Conservation (phyloP, 257 asterid species). For the Plantago major region DNA sequence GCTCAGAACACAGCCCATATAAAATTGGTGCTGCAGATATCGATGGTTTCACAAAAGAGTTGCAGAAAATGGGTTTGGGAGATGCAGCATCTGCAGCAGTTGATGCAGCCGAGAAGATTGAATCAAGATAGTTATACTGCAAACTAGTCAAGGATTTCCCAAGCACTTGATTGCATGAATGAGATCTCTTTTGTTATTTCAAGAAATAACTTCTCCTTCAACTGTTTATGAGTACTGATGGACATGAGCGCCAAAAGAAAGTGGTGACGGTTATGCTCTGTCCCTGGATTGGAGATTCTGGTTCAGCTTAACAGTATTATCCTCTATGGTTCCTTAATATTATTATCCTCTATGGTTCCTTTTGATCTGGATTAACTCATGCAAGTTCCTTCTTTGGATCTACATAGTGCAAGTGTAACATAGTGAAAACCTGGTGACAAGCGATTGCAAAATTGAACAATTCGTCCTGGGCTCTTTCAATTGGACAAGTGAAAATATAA, state of each 20-base stretch:
- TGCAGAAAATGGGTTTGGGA: conserved; percentile 60
- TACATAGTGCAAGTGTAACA: too few relatives aligned
- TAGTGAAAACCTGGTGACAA: too few relatives aligned
- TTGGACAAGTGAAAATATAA: too few relatives aligned
- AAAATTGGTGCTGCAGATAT: conserved; percentile 51
- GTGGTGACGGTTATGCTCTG: neutral
- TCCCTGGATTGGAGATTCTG: too few relatives aligned
- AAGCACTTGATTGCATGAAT: neutral
- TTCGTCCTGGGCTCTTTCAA: too few relatives aligned
- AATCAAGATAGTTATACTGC: conserved; percentile 5
- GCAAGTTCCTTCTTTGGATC: too few relatives aligned
- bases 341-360: too few relatives aligned
- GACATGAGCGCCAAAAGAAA: conserved; percentile 1
- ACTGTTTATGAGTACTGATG: conserved; percentile 4
- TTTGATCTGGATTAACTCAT: too few relatives aligned
- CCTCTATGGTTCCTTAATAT: too few relatives aligned
- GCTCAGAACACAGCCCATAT: conserved; percentile 68
- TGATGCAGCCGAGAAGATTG: conserved; percentile 49
- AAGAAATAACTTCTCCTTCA: neutral
- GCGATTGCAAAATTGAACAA: too few relatives aligned
- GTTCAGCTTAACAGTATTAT: too few relatives aligned
- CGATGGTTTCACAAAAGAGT: conserved; percentile 47
- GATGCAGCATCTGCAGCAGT: conserved; percentile 85
- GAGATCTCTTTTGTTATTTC: conserved; percentile 2
- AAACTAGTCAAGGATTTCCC: neutral